Conservation (phyloP, 768 basidiomycete genomes). For the Hygrocybe coccinea region DNA sequence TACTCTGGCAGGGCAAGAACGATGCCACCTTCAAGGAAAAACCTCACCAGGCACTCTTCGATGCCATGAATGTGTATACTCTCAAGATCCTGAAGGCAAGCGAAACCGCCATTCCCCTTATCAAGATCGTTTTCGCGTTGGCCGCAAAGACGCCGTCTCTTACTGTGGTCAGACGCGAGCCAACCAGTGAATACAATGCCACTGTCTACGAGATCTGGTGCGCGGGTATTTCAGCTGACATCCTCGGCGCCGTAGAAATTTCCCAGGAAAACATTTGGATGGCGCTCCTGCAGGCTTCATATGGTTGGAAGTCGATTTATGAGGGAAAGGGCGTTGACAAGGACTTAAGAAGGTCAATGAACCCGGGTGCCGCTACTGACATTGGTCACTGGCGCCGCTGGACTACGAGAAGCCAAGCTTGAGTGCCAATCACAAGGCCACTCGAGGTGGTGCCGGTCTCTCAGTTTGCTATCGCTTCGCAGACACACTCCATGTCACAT, state of each 20-base stretch:
- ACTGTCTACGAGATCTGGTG: slow-evolving; percentile 17
- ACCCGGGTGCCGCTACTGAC: too few relatives aligned
- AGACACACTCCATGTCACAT: too few relatives aligned
- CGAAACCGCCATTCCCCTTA: slow-evolving; percentile 15
- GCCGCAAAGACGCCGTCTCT: slow-evolving; percentile 11
- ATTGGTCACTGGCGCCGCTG: too few relatives aligned
- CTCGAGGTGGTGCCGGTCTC: too few relatives aligned
- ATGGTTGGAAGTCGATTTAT: too few relatives aligned
- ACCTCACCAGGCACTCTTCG: slow-evolving; percentile 15
- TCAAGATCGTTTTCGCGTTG: slow-evolving; percentile 24
- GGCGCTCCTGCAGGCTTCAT: too few relatives aligned
- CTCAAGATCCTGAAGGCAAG: slow-evolving; percentile 14
- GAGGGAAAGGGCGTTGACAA: too few relatives aligned
- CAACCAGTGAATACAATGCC: slow-evolving; percentile 2
- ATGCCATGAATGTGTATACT: slow-evolving; percentile 21
- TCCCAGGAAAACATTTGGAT: too few relatives aligned
- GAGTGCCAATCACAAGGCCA: too few relatives aligned
- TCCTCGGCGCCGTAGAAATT: slow-evolving; percentile 4
- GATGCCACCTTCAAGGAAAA: slow-evolving; percentile 10
- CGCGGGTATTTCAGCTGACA: slow-evolving; percentile 12
- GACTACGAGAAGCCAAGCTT: too few relatives aligned
- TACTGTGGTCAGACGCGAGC: slow-evolving; percentile 5
- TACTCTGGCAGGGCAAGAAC: slow-evolving; percentile 22
- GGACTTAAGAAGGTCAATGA: too few relatives aligned
- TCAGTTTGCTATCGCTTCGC: too few relatives aligned